A percentile compares a stretch with the other conserved stretches of the same genome.
phyloP scores from a whole-genome alignment of 345 rosid species.

The Eucalyptus guilfoylei region DNA sequence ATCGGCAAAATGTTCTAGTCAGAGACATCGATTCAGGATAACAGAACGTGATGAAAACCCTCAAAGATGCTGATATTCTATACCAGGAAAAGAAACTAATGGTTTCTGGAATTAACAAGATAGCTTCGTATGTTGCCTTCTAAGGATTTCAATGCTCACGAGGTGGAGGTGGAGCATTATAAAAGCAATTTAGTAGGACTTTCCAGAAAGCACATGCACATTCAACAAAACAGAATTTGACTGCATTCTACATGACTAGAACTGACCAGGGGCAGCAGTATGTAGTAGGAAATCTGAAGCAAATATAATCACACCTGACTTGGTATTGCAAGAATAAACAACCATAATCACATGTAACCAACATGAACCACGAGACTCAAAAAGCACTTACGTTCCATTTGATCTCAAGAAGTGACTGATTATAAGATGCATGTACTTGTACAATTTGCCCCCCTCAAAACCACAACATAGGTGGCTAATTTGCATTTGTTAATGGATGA shows the following conservation, averaged over 20 bases:
- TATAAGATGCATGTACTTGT: not conserved
- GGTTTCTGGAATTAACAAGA: not conserved
- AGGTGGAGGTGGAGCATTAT: not conserved
- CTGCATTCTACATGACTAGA: not conserved
- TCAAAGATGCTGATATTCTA: not conserved
- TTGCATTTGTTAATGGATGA: not conserved
- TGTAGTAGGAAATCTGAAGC: not conserved
- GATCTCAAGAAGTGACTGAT: not conserved
- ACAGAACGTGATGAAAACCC: not conserved
- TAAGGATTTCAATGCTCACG: not conserved
- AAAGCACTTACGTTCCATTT: not conserved
- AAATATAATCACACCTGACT: not conserved
- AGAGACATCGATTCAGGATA: not conserved
- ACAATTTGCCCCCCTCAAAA: not conserved
- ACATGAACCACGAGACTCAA: not conserved
- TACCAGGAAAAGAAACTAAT: not conserved
- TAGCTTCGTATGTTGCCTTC: not conserved
- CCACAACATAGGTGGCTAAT: not conserved
- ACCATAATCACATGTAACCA: not conserved
- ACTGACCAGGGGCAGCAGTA: not conserved
- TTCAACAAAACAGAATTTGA: not conserved
- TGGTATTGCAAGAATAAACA: not conserved
- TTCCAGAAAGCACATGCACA: not conserved
- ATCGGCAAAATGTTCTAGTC: not conserved
- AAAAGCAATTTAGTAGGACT: not conserved